These are phyloP conservation scores for Penicillium sp. DNA, from an alignment of 2,329 filamentous ascomycete species.

Conservation along the genomic window DNA sequence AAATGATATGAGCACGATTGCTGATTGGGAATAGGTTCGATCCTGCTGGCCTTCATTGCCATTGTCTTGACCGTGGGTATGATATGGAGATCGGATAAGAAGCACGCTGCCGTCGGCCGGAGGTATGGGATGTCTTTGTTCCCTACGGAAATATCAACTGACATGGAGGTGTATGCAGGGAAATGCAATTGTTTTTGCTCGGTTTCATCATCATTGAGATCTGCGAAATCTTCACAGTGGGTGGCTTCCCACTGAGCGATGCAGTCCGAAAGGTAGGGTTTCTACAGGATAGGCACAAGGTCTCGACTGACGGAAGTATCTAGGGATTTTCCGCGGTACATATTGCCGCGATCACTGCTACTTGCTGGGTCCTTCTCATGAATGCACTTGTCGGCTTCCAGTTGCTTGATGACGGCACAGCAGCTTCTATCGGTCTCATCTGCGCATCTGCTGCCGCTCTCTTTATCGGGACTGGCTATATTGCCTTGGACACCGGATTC, in stretches of 20 bases:
- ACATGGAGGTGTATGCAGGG: constrained; percentile 53
- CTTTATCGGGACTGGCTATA: constrained; percentile 90
- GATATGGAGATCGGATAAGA: constrained; percentile 77
- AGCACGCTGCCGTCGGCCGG: constrained; percentile 89
- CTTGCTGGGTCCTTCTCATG: constrained; percentile 84
- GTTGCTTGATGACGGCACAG: constrained; percentile 87
- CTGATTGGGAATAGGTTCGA: constrained; percentile 64
- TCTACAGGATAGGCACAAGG: not conserved
- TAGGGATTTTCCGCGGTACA: constrained; percentile 88
- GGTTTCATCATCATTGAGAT: constrained; percentile 85
- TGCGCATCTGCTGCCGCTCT: constrained; percentile 66
- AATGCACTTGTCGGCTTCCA: constrained; percentile 94
- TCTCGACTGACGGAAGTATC: constrained; percentile 9
- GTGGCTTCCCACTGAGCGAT: constrained; percentile 73
- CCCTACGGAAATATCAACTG: constrained; percentile 8
- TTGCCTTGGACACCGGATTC: constrained; percentile 89
- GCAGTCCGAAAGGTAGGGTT: constrained; percentile 66
- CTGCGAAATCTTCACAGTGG: constrained; percentile 95
- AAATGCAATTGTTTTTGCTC: constrained; percentile 92
- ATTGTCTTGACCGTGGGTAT: constrained; percentile 67
- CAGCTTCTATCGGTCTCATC: constrained; percentile 75
- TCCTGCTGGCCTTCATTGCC: constrained; percentile 74
- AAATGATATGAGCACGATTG: not conserved
- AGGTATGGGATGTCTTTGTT: constrained; percentile 56
- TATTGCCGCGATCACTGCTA: constrained; percentile 82